A percentile compares a stretch with the other conserved stretches of the same genome.
Evolutionary conservation across 306 rosid species (phyloP).

Genomic region (Hippophae rhamnoides): DNA sequence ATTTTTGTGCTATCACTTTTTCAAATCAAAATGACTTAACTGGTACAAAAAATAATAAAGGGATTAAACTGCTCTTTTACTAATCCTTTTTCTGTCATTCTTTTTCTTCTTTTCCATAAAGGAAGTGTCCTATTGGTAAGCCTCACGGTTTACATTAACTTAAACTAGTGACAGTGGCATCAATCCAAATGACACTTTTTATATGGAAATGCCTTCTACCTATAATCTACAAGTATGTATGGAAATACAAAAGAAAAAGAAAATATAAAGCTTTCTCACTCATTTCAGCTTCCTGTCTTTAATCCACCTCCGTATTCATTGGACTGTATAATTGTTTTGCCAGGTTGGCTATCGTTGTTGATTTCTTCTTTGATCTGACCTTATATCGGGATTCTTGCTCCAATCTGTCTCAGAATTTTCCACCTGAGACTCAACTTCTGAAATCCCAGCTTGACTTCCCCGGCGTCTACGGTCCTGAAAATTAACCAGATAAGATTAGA

Average conservation of each 20-base stretch:
- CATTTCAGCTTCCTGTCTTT: constrained; percentile 20
- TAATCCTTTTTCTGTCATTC: too few relatives aligned
- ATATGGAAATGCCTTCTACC: too few relatives aligned
- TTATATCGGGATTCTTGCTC: constrained; percentile 38
- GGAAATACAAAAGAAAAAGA: too few relatives aligned
- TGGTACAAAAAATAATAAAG: too few relatives aligned
- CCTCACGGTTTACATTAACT: too few relatives aligned
- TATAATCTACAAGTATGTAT: constrained; percentile 30
- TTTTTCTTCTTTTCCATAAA: too few relatives aligned
- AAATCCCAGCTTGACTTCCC: constrained; percentile 37
- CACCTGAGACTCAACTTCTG: constrained; percentile 26
- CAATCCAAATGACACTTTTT: constrained; percentile 16
- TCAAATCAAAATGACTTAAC: too few relatives aligned
- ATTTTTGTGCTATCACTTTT: too few relatives aligned
- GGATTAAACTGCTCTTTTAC: too few relatives aligned
- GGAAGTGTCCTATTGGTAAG: too few relatives aligned
- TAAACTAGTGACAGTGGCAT: too few relatives aligned
- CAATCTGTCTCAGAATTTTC: constrained; percentile 44
- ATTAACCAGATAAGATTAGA: constrained; percentile 13
- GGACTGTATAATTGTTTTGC: too few relatives aligned
- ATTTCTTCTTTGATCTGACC: constrained; percentile 35
- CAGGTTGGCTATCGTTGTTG: constrained; percentile 24
- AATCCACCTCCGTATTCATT: constrained; percentile 1
- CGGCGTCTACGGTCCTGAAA: constrained; percentile 64
- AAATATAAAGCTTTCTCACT: constrained; percentile 25